These are phyloP conservation scores for Claviceps digitariae DNA, from an alignment of 2,329 filamentous ascomycete genomes.

Conservation along the genomic window DNA sequence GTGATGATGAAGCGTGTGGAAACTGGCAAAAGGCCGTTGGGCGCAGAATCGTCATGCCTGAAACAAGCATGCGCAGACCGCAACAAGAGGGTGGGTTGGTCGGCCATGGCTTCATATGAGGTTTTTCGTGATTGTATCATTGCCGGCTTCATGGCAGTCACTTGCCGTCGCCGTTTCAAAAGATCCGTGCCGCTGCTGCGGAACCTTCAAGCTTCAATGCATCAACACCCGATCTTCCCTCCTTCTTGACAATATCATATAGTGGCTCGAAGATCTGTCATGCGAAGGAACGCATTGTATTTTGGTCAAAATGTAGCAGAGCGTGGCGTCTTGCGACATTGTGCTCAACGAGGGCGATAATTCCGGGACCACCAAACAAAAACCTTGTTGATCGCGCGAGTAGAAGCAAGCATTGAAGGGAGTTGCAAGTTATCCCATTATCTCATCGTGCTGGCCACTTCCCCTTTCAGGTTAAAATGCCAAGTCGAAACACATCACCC, in stretches of 20 bases:
- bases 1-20: too few species aligned
- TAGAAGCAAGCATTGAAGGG: background rate
- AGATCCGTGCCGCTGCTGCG: background rate
- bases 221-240: background rate
- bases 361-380: background rate
- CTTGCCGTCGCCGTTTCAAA: background rate
- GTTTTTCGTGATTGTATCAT: background rate
- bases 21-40: too few species aligned
- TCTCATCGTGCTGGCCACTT: background rate
- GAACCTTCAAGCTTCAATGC: background rate
- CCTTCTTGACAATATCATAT: background rate
- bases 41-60: background rate
- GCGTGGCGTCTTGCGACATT: background rate
- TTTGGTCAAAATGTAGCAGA: too few species aligned
- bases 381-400: background rate
- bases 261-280: background rate
- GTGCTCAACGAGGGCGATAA: background rate
- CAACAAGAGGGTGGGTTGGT: background rate
- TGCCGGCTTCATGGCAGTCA: background rate
- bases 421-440: background rate
- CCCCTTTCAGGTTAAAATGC: background rate
- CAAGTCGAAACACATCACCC: background rate
- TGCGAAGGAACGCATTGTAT: background rate
- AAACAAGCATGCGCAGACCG: background rate
- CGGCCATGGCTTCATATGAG: background rate